phyloP scores from a whole-genome alignment of 2,329 filamentous ascomycete genomes.

The Hypomyces perniciosus region DNA sequence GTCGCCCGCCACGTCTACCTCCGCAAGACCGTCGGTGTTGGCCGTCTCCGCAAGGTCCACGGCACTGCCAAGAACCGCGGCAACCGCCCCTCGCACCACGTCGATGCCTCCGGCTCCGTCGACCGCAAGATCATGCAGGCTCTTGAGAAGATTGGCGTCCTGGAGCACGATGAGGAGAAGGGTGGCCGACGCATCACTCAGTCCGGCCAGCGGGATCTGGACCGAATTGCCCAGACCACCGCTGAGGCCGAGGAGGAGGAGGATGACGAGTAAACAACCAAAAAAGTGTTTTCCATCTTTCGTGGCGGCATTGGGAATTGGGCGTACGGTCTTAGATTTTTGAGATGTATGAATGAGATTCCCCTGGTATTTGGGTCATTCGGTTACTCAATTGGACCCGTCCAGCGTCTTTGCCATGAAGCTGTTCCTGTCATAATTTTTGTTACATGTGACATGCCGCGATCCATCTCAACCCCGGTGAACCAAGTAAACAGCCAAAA shows the following conservation, averaged over 20 bases:
- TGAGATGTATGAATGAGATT: slow-evolving; percentile 37
- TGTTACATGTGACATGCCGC: background rate
- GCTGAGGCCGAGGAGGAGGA: slow-evolving; percentile 66
- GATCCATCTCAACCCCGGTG: too few relatives aligned
- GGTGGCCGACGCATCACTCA: slow-evolving; percentile 98
- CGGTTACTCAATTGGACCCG: slow-evolving; percentile 23
- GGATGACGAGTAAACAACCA: slow-evolving; percentile 52
- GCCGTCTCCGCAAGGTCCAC: slow-evolving; percentile 94
- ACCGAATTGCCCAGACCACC: slow-evolving; percentile 83
- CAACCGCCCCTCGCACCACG: slow-evolving; percentile 84
- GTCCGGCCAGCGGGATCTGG: slow-evolving; percentile 97
- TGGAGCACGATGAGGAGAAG: slow-evolving; percentile 98
- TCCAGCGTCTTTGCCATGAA: slow-evolving; percentile 1
- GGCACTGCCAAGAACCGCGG: slow-evolving; percentile 97
- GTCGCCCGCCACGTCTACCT: slow-evolving; percentile 98
- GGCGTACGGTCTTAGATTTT: slow-evolving; percentile 38
- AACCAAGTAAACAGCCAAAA: too few relatives aligned
- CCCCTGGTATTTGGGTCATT: slow-evolving; percentile 31
- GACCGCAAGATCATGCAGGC: slow-evolving; percentile 97
- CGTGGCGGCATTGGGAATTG: slow-evolving; percentile 18
- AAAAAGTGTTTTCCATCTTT: slow-evolving; percentile 23
- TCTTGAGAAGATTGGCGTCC: slow-evolving; percentile 97
- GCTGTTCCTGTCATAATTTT: slow-evolving; percentile 1
- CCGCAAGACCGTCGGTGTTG: slow-evolving; percentile 98
- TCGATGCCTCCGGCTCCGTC: slow-evolving; percentile 88